These are phyloP conservation scores for Candida pseudofarinosa DNA, from an alignment of 805 yeast species.

Conservation along the genomic window DNA sequence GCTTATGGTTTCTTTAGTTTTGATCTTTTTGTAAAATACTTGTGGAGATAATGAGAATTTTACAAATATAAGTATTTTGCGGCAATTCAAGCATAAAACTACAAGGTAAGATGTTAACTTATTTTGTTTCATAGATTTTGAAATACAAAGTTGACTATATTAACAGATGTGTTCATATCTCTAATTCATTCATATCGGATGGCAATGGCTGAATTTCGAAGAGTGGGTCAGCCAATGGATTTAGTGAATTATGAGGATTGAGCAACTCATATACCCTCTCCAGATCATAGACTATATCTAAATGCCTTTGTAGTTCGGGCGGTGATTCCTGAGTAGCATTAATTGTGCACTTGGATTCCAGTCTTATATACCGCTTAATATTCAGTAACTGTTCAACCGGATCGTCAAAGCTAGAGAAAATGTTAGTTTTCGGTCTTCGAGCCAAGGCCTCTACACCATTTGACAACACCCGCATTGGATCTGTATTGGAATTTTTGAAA, in stretches of 20 bases:
- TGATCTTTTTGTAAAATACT: background rate
- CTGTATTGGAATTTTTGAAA: conserved; percentile 14
- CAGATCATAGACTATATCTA: background rate
- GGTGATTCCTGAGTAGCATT: background rate
- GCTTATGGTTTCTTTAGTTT: background rate
- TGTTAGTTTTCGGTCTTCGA: background rate
- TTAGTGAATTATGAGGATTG: background rate
- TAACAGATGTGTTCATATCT: no score
- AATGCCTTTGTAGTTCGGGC: background rate
- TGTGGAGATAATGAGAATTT: background rate
- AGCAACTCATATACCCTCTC: background rate
- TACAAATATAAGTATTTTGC: background rate
- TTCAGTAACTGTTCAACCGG: conserved; percentile 2
- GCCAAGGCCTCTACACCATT: conserved; percentile 16
- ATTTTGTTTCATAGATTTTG: no score
- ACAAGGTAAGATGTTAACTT: no score
- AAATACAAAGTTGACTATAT: no score
- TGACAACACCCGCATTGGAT: conserved; percentile 13
- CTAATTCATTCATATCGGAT: no score
- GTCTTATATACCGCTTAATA: background rate
- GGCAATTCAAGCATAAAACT: background rate
- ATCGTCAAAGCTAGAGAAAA: conserved; percentile 1
- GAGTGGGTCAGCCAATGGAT: background rate
- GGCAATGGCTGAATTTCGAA: background rate
- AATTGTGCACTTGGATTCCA: background rate